Conservation (phyloP, 768 basidiomycete genomes). For the Nidula microcarpa region DNA sequence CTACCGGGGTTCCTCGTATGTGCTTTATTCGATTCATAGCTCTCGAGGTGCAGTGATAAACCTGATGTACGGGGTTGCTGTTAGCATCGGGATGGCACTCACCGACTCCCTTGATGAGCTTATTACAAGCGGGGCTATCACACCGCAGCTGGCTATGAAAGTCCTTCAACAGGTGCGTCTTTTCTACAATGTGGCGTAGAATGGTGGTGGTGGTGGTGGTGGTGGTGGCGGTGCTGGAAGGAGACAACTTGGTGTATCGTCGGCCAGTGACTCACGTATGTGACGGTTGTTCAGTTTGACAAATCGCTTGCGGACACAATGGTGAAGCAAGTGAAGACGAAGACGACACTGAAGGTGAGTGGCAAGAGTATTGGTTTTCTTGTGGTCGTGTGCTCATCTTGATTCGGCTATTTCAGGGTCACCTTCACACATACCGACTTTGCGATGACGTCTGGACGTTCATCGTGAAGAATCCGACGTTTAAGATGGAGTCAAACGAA, state of each 20-base stretch:
- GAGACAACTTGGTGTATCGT: background rate
- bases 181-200: background rate
- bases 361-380: background rate
- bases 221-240: too few species aligned
- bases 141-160: constrained; percentile 98
- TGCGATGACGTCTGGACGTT: constrained; percentile 99
- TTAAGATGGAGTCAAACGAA: constrained; percentile 95
- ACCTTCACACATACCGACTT: constrained; percentile 86
- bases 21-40: constrained; percentile 11
- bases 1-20: constrained; percentile 88
- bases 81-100: constrained; percentile 93
- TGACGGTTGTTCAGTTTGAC: constrained; percentile 69
- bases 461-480: constrained; percentile 86
- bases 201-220: background rate
- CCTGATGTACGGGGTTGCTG: background rate
- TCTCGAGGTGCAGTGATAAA: background rate
- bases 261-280: background rate
- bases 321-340: constrained; percentile 91
- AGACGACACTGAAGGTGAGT: constrained; percentile 86
- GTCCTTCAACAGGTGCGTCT: constrained; percentile 86
- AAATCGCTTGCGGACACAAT: constrained; percentile 92
- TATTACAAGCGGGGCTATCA: constrained; percentile 94
- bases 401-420: constrained; percentile 49
- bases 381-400: background rate
- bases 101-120: constrained; percentile 98